A percentile compares a stretch with the other conserved stretches of the same genome.
Conservation (phyloP, 208 protist genomes). For the Leishmania major region DNA sequence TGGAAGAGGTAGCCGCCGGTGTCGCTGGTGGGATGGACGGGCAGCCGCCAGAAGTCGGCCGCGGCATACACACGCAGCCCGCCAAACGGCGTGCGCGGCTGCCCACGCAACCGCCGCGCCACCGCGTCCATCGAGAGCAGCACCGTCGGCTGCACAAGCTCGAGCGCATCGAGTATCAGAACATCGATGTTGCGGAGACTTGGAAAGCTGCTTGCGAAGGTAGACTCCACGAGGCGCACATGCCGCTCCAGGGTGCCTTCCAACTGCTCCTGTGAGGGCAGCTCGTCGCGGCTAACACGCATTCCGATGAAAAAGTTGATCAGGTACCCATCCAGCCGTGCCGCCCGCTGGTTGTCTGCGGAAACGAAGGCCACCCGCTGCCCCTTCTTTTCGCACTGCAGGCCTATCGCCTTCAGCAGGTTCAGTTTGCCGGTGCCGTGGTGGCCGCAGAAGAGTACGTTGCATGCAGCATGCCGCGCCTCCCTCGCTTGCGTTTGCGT, state of each 20-base stretch:
- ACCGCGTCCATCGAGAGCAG: conserved; percentile 81
- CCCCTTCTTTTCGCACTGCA: conserved; percentile 51
- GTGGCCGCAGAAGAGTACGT: conserved; percentile 81
- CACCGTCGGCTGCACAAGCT: conserved; percentile 60
- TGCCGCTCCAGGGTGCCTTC: conserved; percentile 86
- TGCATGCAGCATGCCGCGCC: conserved; percentile 38
- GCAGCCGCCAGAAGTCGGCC: conserved; percentile 86
- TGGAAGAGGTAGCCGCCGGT: conserved; percentile 86
- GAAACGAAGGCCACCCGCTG: conserved; percentile 79
- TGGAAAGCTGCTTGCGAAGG: conserved; percentile 66
- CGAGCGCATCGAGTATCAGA: conserved; percentile 76
- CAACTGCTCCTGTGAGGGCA: conserved; percentile 88
- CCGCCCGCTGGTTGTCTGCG: conserved; percentile 58
- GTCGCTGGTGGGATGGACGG: conserved; percentile 80
- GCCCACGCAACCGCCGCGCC: conserved; percentile 52
- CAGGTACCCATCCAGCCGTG: conserved; percentile 65
- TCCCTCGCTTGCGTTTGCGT: conserved; percentile 49
- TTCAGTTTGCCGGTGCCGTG: conserved; percentile 85
- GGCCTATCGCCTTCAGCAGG: conserved; percentile 72
- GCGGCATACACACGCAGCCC: conserved; percentile 81
- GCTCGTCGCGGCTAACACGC: conserved; percentile 67
- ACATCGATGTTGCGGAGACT: conserved; percentile 75
- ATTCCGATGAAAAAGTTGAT: conserved; percentile 85
- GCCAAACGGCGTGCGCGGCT: conserved; percentile 64
- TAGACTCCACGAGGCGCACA: conserved; percentile 73